Conservation (phyloP, 2,329 filamentous ascomycete genomes). For the Meredithiella fracta region DNA sequence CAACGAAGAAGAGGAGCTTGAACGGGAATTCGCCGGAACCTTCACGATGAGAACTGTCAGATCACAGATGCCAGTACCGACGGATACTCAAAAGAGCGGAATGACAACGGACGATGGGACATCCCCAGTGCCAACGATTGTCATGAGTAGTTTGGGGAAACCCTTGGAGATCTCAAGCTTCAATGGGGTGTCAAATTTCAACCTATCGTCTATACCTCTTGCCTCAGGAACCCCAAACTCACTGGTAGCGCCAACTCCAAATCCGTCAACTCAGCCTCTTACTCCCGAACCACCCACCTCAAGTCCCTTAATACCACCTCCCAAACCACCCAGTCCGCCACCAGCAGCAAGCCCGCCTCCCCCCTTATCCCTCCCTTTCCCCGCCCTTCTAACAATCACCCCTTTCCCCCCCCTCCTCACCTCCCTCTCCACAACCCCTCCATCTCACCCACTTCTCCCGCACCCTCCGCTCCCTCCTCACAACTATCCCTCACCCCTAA, state of each 20-base stretch:
- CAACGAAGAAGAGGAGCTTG: too few species aligned
- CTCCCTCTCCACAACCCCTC: neutral
- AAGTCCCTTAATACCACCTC: neutral
- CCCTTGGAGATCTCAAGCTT: too few species aligned
- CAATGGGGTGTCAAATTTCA: too few species aligned
- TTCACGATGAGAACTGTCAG: too few species aligned
- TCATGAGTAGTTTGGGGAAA: too few species aligned
- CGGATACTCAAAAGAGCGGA: too few species aligned
- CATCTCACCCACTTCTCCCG: neutral
- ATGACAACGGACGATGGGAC: too few species aligned
- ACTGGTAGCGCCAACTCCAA: neutral
- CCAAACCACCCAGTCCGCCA: neutral
- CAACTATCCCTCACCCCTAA: conserved; percentile 29
- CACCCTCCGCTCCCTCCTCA: conserved; percentile 14
- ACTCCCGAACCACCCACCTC: neutral
- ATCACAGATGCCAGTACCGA: too few species aligned
- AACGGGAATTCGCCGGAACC: too few species aligned
- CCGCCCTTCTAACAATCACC: neutral
- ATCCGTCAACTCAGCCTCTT: neutral
- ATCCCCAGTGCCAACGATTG: too few species aligned
- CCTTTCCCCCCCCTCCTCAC: neutral
- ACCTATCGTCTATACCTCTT: too few species aligned
- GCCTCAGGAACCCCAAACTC: too few species aligned
- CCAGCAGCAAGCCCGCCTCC: neutral
- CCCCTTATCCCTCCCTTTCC: neutral